These are phyloP conservation scores for Barnettozyma populi DNA, from an alignment of 805 yeast species.

Conservation along the genomic window DNA sequence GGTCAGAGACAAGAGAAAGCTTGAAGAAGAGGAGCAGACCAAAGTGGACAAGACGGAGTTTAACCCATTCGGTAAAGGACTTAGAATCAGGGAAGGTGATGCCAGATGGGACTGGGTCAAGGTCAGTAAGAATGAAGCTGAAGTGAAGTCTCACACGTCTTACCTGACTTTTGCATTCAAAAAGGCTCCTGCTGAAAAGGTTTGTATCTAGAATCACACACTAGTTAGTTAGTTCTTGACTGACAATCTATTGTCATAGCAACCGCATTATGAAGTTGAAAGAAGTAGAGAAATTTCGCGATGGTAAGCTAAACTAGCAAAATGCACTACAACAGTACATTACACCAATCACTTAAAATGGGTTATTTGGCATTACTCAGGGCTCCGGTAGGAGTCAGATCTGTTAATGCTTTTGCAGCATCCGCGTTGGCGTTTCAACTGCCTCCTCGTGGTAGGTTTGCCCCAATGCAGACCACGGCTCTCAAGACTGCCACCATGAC, in stretches of 20 bases:
- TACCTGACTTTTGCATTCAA: conserved; percentile 84
- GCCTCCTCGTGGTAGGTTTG: not conserved
- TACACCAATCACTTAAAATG: not conserved
- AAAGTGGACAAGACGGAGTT: conserved; percentile 45
- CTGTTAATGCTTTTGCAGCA: not conserved
- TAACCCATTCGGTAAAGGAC: conserved; percentile 93
- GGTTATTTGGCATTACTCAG: not conserved
- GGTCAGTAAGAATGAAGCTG: conserved; percentile 79
- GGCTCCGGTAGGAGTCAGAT: not conserved
- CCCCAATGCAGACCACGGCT: not conserved
- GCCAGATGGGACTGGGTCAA: conserved; percentile 70
- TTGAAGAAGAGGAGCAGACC: conserved; percentile 21
- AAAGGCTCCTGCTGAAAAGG: conserved; percentile 17
- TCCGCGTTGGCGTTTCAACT: not conserved
- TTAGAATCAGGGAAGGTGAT: conserved; percentile 84
- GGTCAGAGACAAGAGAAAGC: conserved; percentile 23
- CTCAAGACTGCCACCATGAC: not conserved
- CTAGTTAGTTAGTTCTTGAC: too few relatives aligned
- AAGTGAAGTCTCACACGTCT: conserved; percentile 90
- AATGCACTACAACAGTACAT: too few relatives aligned
- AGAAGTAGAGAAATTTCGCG: not conserved
- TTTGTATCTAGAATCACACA: not conserved
- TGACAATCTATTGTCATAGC: too few relatives aligned
- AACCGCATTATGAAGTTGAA: too few relatives aligned
- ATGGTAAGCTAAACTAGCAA: too few relatives aligned